Evolutionary conservation across 495 filamentous ascomycete species (phyloP), one percentile per base, ranked within the genome.

Genomic region (Penicillium steckii): DNA sequence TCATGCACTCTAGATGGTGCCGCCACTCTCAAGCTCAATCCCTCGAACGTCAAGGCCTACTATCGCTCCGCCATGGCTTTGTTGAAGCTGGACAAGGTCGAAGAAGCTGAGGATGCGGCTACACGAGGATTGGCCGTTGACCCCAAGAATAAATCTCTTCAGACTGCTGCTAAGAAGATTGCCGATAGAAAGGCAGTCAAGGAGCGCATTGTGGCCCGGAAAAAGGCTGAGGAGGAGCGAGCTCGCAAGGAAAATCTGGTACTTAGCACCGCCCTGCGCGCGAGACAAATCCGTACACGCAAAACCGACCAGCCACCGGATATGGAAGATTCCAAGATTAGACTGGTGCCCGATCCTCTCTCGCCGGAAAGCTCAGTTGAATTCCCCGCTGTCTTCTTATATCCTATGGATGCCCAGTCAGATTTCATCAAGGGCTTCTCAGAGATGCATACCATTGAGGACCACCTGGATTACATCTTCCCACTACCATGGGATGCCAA

Each of bases 371-470:
- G 84, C 44, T 71, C 76, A 1, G 72, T 98, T 1, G 73, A 69
- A n/a, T 87, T 97, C 52, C 94, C 94, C 0, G 75, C 84, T 0
- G 77, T 97, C 27, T 69, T 98, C 47, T 75, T 98, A 12, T 98
- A 98, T 60, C 91, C 92, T 1, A 70, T 83, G 59, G 80, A 89
- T 48, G 69, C 84, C 30, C 81, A 96, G 74, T 85, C 80, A 3
- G 94, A 98, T 61, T 95, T 98, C 61, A 80, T 98, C 68, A 96
- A 95, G 72, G 77, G 75, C 0, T 90, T 96, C 53, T 75, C 76
- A 7, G 93, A 97, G 74, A 82, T 76, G 42, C 81, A 86, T 47
- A 61, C 67, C 12, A 81, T 97, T 21, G 78, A 70, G 6, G 80
- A 89, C 48, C 89, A 95, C 60, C 72, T 98, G 41, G 75, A 76